Evolutionary conservation across 306 rosid species (phyloP), one percentile per base, ranked within the genome.

Genomic region (Cicer judaicum): DNA sequence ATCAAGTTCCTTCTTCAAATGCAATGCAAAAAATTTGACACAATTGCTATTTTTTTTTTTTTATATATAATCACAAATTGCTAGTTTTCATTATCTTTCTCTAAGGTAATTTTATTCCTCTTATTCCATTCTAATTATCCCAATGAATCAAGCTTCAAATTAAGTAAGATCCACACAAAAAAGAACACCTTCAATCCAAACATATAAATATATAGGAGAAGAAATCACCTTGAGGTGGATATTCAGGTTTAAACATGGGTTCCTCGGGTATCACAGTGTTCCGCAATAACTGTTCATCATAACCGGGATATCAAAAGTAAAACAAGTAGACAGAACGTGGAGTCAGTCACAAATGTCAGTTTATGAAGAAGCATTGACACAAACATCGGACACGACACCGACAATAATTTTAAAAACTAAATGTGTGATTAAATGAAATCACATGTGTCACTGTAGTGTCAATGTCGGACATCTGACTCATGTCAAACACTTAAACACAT

Each of bases 181-280:
- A 62, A 76, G 36, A 16, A 46, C 10, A 14, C 48, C 24, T 62
- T 14, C 52, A 62, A 52, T 7, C n/a, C 24, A 69, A 65, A 77
- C 39, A 48, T 6, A 39, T 14, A 21, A 39, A 57, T 15, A 56
- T 10, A 15, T 10, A 19, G 36, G 8, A 74, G 38, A 79, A 38
- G 64, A 56, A 76, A 67, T 21, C 63, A 93, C 98, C 98, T 88
- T 85, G 98, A 64, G 94, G 97, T 66, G 97, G 97, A 87, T 81
- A 93, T 84, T 93, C 98, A 68, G 98, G 97, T 84, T 83, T 91
- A 75, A 91, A 91, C 97, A 93, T 93, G 44, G 98, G 97, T 15
- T 78, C 81, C 76, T 93, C 98, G 0, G 98, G 97, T 76, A 93
- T 88, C 61, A 48, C 87, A 36, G 94, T 91, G 73, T 88, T 78